Evolutionary conservation across 306 rosid genomes (phyloP), one percentile per base, ranked within the genome.

Genomic region (Boehmeria nivea): DNA sequence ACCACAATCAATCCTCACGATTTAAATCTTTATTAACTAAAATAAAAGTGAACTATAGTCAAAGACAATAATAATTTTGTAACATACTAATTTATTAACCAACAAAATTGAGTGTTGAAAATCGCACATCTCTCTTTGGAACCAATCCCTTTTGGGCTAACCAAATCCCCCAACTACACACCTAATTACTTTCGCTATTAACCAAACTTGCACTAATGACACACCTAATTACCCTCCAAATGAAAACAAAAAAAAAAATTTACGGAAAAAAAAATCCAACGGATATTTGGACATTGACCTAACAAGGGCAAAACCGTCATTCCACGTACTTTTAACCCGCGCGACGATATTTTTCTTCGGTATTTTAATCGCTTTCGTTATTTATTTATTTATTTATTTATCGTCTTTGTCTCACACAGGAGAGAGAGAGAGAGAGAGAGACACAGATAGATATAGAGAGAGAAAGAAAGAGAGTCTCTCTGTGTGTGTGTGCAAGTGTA

Each of bases 271-370:
- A 48, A 23, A 51, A 51, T 26, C 14, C 24, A 3, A 14, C n/a
- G 21, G 8, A 25, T 13, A 26, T 27, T 51, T 16, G 25, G 56
- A 15, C 13, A 51, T 2, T 15, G 3, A 26, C 56, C 39, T 0
- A 51, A 26, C 56, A 6, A 7, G 56, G 56, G 38, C 16, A 51
- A 5, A 51, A 51, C 8, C 36, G 56, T 51, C 56, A 27, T 51
- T 50, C 24, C 36, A n/a, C n/a, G n/a, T n/a, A n/a, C 8, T 6
- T 25, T 10, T 13, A n/a, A n/a, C n/a, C 39, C 20, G 38, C 21
- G 37, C 14, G 17, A 51, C 4, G 17, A 25, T 51, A 25, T 25
- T 51, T 27, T 10, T 52, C n/a, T 4, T 31, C 1, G 3, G 16
- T 17, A 3, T 26, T 15, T 16, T 31, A 53, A 53, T 33, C 3